Percentiles rank a stretch among this genome's conserved stretches.
Evolutionary conservation across 2,329 filamentous ascomycete genomes (phyloP).

Genomic region (Diaporthe sp.): DNA sequence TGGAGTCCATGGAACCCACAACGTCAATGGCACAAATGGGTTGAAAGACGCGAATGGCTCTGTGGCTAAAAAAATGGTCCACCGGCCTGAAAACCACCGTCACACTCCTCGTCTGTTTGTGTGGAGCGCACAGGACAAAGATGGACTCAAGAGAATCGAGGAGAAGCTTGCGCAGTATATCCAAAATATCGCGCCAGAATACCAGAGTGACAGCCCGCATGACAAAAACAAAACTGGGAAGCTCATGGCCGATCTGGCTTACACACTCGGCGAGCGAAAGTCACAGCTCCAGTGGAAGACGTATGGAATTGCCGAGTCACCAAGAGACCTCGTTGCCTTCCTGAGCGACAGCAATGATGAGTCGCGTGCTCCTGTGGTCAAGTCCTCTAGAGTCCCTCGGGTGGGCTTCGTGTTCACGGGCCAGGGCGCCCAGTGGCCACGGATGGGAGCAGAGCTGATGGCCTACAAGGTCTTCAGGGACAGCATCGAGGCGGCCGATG

Average conservation of each 20-base stretch:
- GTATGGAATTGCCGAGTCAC: neutral
- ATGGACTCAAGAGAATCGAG: neutral
- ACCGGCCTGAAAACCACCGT: neutral
- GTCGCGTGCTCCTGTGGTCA: neutral
- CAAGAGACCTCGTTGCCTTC: neutral
- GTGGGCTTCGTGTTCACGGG: constrained; percentile 49
- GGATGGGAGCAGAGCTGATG: constrained; percentile 51
- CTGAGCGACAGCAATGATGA: neutral
- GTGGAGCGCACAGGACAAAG: constrained; percentile 6
- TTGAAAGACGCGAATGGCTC: neutral
- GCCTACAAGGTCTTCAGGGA: constrained; percentile 43
- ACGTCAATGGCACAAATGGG: neutral
- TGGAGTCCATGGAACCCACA: neutral
- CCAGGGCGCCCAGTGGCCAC: constrained; percentile 51
- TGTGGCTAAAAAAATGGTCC: neutral
- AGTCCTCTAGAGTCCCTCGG: neutral
- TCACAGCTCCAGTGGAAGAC: constrained; percentile 21
- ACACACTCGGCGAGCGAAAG: constrained; percentile 5
- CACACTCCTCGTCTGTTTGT: neutral
- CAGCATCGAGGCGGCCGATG: neutral
- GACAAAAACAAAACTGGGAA: neutral
- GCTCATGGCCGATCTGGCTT: neutral
- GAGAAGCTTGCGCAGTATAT: neutral
- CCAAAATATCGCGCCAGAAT: neutral
- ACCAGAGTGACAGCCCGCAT: neutral